phyloP scores from a whole-genome alignment of 257 asterid genomes.

The Eustoma russellianum region DNA sequence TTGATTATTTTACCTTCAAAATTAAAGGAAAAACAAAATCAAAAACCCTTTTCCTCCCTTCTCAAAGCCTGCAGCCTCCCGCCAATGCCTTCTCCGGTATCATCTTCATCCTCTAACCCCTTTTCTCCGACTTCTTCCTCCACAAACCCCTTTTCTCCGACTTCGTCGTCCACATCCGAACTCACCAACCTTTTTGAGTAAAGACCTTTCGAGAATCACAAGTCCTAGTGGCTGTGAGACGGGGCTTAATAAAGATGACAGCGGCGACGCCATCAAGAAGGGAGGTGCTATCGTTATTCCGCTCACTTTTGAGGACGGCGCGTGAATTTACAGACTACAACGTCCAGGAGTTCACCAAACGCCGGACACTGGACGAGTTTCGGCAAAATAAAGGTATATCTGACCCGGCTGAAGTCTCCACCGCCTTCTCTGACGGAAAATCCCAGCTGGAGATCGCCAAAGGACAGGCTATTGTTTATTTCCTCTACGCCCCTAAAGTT shows the following conservation, averaged over 20 bases:
- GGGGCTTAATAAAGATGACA: conserved; percentile 13
- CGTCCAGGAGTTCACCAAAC: conserved; percentile 70
- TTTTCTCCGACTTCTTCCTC: too few species aligned
- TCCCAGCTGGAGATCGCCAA: conserved; percentile 73
- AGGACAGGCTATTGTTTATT: conserved; percentile 73
- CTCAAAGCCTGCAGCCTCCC: too few species aligned
- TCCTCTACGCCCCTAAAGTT: conserved; percentile 56
- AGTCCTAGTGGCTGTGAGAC: too few species aligned
- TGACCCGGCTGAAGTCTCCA: conserved; percentile 36
- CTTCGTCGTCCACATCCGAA: too few species aligned
- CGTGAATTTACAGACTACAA: conserved; percentile 77
- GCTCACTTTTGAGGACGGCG: conserved; percentile 69
- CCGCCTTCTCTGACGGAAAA: conserved; percentile 72
- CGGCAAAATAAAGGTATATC: conserved; percentile 50
- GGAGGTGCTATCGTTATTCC: conserved; percentile 62
- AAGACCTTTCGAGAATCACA: too few species aligned
- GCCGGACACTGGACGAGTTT: conserved; percentile 75
- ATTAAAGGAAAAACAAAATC: too few species aligned
- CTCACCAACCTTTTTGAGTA: too few species aligned
- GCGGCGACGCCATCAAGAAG: conserved; percentile 56
- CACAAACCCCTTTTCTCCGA: too few species aligned
- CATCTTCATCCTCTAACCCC: too few species aligned
- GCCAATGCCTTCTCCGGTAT: too few species aligned
- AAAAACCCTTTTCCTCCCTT: too few species aligned
- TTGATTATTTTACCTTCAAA: too few species aligned